These are phyloP conservation scores for Flaveria robusta DNA, from an alignment of 129 eudicot genomes.

Conservation along the genomic window DNA sequence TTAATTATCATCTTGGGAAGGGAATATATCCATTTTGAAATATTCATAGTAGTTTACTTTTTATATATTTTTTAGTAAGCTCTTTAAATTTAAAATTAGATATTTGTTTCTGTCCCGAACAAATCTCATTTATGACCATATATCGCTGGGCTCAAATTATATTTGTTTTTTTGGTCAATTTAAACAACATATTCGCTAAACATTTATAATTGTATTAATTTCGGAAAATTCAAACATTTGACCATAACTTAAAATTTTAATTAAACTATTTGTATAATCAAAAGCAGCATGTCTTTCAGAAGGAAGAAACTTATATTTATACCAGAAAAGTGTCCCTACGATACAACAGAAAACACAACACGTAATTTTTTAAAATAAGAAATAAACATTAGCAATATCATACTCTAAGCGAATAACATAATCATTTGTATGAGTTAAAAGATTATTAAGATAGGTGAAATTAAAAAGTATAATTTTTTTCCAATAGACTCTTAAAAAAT, in stretches of 20 bases:
- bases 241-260: background rate
- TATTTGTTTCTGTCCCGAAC: background rate
- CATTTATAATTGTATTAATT: background rate
- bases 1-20: background rate
- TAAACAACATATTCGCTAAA: too few relatives aligned
- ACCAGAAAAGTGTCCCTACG: too few relatives aligned
- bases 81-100: background rate
- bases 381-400: too few relatives aligned
- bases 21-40: background rate
- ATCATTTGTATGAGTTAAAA: too few relatives aligned
- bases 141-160: background rate
- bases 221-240: background rate
- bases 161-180: background rate
- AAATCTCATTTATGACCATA: background rate
- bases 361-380: too few relatives aligned
- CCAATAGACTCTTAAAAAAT: too few relatives aligned
- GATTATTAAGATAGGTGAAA: too few relatives aligned
- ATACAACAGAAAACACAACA: too few relatives aligned
- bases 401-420: too few relatives aligned
- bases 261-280: too few relatives aligned
- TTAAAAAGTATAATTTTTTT: too few relatives aligned
- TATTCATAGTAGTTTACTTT: background rate
- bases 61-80: background rate
- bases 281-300: background rate
- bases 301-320: background rate